Conservation (phyloP, 495 filamentous ascomycete genomes). For the Penicillium canariense region DNA sequence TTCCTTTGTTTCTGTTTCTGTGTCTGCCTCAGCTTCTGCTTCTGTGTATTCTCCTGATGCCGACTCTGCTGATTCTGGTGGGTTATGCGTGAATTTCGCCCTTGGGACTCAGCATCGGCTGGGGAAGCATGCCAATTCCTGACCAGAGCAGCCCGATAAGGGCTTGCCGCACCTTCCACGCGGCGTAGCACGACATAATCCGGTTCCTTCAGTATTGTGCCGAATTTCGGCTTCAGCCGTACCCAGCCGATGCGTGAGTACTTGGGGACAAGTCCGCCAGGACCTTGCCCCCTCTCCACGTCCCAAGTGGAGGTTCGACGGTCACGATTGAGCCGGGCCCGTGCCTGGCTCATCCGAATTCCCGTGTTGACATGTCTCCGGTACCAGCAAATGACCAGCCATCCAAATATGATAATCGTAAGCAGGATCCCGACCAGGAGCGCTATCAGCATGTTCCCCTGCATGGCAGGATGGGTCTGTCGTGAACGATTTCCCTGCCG, state of each 20-base stretch:
- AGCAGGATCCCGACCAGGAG: constrained; percentile 11
- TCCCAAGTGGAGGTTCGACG: not conserved
- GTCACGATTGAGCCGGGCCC: not conserved
- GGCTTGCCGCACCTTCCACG: not conserved
- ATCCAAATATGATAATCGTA: constrained; percentile 1
- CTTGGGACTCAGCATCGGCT: not conserved
- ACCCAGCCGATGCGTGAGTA: not conserved
- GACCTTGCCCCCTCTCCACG: not conserved
- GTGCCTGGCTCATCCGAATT: not conserved
- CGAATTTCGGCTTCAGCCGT: not conserved
- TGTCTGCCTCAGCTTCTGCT: not conserved
- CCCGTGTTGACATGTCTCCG: not conserved
- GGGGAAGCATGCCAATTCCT: not conserved
- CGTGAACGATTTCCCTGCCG: not conserved
- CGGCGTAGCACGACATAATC: not conserved
- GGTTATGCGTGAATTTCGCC: not conserved
- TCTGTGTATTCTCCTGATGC: not conserved
- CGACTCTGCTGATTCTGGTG: not conserved
- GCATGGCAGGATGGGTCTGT: constrained; percentile 1
- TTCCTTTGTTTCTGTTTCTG: not conserved
- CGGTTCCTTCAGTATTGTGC: not conserved
- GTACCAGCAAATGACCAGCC: constrained; percentile 7
- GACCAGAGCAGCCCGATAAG: not conserved
- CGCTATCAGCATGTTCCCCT: constrained; percentile 13
- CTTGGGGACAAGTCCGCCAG: not conserved